These are phyloP conservation scores for Dacryopinax primogenitus DNA, from an alignment of 768 basidiomycete genomes.

Conservation along the genomic window DNA sequence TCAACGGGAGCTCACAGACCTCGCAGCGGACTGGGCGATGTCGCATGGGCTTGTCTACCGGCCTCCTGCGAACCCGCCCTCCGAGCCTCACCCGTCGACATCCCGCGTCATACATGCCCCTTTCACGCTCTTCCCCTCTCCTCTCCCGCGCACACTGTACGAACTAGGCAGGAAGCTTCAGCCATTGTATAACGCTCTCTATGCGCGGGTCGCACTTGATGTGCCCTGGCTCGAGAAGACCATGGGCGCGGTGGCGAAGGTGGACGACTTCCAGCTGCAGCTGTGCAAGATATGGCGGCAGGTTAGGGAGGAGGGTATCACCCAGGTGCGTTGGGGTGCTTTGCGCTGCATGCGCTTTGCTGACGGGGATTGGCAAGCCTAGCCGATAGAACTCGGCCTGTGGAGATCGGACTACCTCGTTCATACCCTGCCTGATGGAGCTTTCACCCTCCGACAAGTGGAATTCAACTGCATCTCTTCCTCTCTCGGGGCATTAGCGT, in stretches of 20 bases:
- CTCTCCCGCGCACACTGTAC: constrained; percentile 66
- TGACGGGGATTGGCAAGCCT: background rate
- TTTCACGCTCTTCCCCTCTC: constrained; percentile 73
- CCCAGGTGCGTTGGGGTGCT: constrained; percentile 34
- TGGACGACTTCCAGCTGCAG: constrained; percentile 74
- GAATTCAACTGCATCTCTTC: constrained; percentile 96
- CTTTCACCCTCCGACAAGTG: constrained; percentile 72
- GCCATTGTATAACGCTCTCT: constrained; percentile 67
- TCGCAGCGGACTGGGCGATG: constrained; percentile 72
- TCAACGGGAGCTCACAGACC: constrained; percentile 43
- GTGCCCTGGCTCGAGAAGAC: constrained; percentile 65
- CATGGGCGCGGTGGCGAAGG: constrained; percentile 73
- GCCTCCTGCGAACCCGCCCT: constrained; percentile 38
- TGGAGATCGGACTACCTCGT: constrained; percentile 93
- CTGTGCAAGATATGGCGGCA: constrained; percentile 80
- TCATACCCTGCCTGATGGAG: constrained; percentile 37
- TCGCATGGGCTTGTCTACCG: constrained; percentile 77
- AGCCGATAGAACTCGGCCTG: constrained; percentile 79
- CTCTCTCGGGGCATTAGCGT: constrained; percentile 73
- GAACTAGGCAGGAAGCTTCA: constrained; percentile 54
- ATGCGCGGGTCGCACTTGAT: constrained; percentile 71
- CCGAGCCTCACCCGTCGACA: constrained; percentile 32
- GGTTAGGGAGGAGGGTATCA: constrained; percentile 49
- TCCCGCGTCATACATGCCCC: constrained; percentile 78
- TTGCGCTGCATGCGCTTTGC: background rate